Evolutionary conservation across 345 rosid genomes (phyloP), one percentile per base, ranked within the genome.

Genomic region (Pelargonium nanum): DNA sequence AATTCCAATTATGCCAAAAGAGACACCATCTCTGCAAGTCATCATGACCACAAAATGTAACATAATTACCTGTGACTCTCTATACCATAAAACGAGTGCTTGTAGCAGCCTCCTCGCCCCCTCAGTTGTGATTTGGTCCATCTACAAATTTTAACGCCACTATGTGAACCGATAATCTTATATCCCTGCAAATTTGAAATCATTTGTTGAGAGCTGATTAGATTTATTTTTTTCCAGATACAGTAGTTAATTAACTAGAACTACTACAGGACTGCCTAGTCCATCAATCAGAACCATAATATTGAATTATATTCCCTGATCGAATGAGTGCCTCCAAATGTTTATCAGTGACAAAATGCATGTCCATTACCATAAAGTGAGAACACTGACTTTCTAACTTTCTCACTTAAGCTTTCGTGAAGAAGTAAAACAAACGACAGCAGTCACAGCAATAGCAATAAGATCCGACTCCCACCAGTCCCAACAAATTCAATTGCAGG

Each of bases 91-190:
- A 93, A 93, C 19, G 97, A 85, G 73, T 93, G 96, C 86, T 93
- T 93, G 78, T 93, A 93, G 80, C 96, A 93, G 64, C 99, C 99
- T 81, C 99, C 99, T 61, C 99, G 81, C 45, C 99, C 99, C 80
- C 97, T 84, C 68, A 93, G 99, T 62, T 93, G 99, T 25, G 97
- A 93, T 74, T 93, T 93, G 61, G 99, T 93, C 99, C 99, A 89
- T 80, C 97, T 73, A 80, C 97, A 93, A 54, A 93, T 89, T 64
- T 93, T 93, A 64, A 93, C 99, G 19, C 99, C 96, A 54, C 99
- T 84, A 76, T 93, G 99, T 7, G 99, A 89, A 77, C 99, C 99
- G 61, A 93, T 86, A 50, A 93, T 84, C 70, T 89, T 89, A 76
- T 93, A 93, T 19, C 99, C 97, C 99, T 89, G 90, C 69, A 81